A percentile compares a stretch with the other conserved stretches of the same genome.
Conservation (phyloP, 2,329 filamentous ascomycete species). For the Zymoseptoria passerinii region DNA sequence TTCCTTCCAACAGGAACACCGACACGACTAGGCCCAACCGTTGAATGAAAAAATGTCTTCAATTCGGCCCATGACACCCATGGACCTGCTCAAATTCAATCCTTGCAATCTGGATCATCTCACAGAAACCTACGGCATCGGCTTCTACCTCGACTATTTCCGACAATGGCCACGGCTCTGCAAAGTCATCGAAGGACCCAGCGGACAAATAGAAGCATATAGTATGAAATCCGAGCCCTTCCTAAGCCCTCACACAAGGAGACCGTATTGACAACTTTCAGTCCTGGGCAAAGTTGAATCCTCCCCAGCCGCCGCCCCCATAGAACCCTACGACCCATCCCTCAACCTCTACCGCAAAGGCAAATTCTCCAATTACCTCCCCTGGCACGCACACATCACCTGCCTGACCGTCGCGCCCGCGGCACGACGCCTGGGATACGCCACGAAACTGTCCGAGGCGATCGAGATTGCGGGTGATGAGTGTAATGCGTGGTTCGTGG, state of each 20-base stretch:
- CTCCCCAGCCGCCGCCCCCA: slow-evolving; percentile 61
- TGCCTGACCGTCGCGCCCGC: slow-evolving; percentile 85
- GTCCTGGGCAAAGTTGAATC: slow-evolving; percentile 97
- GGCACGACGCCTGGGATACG: slow-evolving; percentile 77
- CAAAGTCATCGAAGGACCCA: slow-evolving; percentile 76
- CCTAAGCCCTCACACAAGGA: not conserved
- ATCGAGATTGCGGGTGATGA: slow-evolving; percentile 76
- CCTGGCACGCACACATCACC: slow-evolving; percentile 98
- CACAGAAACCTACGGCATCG: slow-evolving; percentile 95
- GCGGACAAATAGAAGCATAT: slow-evolving; percentile 88
- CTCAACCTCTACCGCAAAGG: slow-evolving; percentile 30
- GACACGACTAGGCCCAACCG: not conserved
- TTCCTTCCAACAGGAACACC: not conserved
- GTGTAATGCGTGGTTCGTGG: slow-evolving; percentile 86
- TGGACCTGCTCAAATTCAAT: slow-evolving; percentile 82
- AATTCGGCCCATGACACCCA: slow-evolving; percentile 74
- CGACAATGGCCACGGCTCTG: slow-evolving; percentile 94
- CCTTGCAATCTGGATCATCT: slow-evolving; percentile 91
- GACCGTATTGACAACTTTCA: slow-evolving; percentile 32
- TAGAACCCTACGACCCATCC: slow-evolving; percentile 59
- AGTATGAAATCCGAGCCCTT: slow-evolving; percentile 48
- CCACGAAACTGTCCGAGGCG: slow-evolving; percentile 70
- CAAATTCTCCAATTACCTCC: slow-evolving; percentile 65
- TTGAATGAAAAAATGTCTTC: slow-evolving; percentile 28
- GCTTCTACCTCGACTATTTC: slow-evolving; percentile 93